Base-by-base conservation (phyloP, 1,284 basidiomycete genomes). In the Leccinum laetum region DNA sequence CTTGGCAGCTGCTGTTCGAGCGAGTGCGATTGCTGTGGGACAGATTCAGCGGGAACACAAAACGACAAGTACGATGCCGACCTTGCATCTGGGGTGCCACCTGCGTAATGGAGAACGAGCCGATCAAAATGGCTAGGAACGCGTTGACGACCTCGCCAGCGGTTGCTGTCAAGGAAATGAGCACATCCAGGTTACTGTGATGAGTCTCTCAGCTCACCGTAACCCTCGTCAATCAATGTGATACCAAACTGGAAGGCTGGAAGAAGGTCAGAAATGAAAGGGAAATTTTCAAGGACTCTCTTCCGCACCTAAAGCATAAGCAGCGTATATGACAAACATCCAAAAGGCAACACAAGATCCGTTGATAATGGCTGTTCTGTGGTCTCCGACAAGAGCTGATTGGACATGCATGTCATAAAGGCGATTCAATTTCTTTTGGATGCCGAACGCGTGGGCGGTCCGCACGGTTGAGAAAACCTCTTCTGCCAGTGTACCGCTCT, bases 401-500 rank as follows among this genome's bases (percentile, higher is more conserved):
- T 79, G 74, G 68, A 96, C 86, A 67, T 87, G 83, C 1, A 68
- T 69, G 72, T 96, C 86, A 76, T 98, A 99, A 52, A 94, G 78
- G 2, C 74, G 70, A 7, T 87, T 75, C 37, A 99, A 83, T 18
- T 85, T 82, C 10, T 75, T 79, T 78, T 95, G 93, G 1, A 91
- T 92, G 60, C 94, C 95, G 71, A 99, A 99, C 0, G 97, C 96
- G 69, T 98, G 95, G 1, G 94, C 90, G 3, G 93, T 96, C 18
- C 95, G 90, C 53, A 97, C 79, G 18, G 92, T 93, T 1, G 93
- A 91, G 64, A 99, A 93, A 70, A 95, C 94, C 77, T 99, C 98
- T 79, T 99, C 98, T 0, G 97, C 96, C 11, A 98, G 78, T 4
- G 86, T 90, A 52, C 96, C 96, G 24, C 90, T 92, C 26, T 91